Percentiles rank a stretch among this genome's conserved stretches.
Evolutionary conservation across 495 filamentous ascomycete species (phyloP).

Genomic region (Lophiostoma macrostomum): DNA sequence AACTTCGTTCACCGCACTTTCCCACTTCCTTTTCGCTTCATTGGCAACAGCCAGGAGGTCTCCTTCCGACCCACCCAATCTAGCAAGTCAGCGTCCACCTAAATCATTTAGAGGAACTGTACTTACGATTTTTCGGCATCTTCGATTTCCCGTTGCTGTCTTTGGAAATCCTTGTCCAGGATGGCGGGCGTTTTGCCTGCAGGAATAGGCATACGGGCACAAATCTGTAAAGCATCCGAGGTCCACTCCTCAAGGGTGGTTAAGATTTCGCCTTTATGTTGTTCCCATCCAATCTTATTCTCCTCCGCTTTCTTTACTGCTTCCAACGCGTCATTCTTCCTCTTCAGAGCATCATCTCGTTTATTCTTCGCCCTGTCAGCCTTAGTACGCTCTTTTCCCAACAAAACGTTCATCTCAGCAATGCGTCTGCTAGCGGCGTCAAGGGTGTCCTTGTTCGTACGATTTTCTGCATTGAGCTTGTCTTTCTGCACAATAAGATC

Average conservation of each 20-base stretch:
- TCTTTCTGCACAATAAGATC: conserved; percentile 55
- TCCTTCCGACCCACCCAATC: conserved; percentile 64
- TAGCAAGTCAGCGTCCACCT: conserved; percentile 33
- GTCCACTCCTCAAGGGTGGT: conserved; percentile 53
- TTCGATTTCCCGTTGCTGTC: too few relatives aligned
- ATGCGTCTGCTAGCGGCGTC: conserved; percentile 45
- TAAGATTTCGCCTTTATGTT: conserved; percentile 47
- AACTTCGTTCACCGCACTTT: conserved; percentile 48
- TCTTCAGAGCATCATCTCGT: conserved; percentile 53
- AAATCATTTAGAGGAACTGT: conserved; percentile 19
- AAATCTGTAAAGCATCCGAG: conserved; percentile 57
- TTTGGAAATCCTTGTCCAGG: conserved; percentile 62
- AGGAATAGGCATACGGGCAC: conserved; percentile 61
- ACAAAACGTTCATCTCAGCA: conserved; percentile 41
- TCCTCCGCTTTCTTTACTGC: conserved; percentile 49
- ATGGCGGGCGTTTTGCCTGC: conserved; percentile 61
- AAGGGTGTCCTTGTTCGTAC: conserved; percentile 44
- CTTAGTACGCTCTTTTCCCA: conserved; percentile 60
- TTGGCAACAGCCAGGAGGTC: conserved; percentile 56
- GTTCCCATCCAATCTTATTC: conserved; percentile 47
- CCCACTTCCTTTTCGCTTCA: conserved; percentile 45
- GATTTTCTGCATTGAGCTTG: conserved; percentile 46
- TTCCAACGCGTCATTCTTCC: conserved; percentile 65
- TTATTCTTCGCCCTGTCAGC: conserved; percentile 47
- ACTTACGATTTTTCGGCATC: conserved; percentile 57